Percentiles rank a stretch among this genome's conserved stretches.
These are phyloP conservation scores for Corchorus olitorius DNA, from an alignment of 345 rosid species.

Conservation along the genomic window DNA sequence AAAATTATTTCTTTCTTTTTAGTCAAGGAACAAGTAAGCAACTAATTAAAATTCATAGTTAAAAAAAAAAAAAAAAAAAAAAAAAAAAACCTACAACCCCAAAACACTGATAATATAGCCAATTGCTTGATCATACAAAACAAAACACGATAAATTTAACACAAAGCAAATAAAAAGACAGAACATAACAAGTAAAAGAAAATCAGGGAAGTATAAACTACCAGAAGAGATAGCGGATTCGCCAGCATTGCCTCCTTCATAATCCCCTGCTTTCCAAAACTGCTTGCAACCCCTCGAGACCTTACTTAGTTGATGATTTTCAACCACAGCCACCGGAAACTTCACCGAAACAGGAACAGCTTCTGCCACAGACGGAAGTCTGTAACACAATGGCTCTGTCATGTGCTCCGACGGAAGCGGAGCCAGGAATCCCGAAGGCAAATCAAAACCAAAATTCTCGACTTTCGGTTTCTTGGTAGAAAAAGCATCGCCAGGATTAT, in stretches of 20 bases:
- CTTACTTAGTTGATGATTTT: constrained; percentile 2
- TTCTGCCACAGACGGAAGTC: not conserved
- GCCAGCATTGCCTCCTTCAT: constrained; percentile 33
- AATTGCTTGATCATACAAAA: not conserved
- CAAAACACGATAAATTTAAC: not conserved
- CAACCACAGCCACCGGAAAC: not conserved
- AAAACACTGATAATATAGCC: not conserved
- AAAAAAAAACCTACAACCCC: not conserved
- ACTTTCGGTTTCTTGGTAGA: constrained; percentile 32
- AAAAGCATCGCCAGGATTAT: not conserved
- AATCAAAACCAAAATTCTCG: not conserved
- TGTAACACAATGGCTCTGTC: constrained; percentile 18
- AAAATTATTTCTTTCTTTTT: not conserved
- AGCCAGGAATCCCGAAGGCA: constrained; percentile 6
- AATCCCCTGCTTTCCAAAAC: constrained; percentile 71
- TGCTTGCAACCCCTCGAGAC: constrained; percentile 42
- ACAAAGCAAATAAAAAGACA: not conserved
- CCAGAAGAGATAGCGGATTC: constrained; percentile 30
- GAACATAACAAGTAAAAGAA: not conserved
- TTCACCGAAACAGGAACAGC: not conserved
- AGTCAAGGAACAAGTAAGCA: not conserved
- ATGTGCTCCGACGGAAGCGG: not conserved
- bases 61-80: not conserved
- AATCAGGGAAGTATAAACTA: not conserved
- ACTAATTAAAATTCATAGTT: not conserved